A percentile compares a stretch with the other conserved stretches of the same genome.
Conservation (phyloP, 495 filamentous ascomycete species). For the Aspergillus avenaceus region DNA sequence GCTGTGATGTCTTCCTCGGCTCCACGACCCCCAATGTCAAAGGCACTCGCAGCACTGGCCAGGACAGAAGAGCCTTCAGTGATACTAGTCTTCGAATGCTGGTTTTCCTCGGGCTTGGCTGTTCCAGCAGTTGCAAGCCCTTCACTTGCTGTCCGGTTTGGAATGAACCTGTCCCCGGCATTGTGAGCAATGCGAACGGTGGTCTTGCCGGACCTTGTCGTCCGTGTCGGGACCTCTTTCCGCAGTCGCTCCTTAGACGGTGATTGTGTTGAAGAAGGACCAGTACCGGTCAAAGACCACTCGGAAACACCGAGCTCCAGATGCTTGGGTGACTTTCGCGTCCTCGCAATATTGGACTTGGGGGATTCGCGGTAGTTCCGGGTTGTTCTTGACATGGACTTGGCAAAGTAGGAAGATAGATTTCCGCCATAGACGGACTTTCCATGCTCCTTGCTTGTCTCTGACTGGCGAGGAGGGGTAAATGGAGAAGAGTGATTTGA, state of each 20-base stretch:
- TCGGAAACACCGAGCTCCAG: slow-evolving; percentile 93
- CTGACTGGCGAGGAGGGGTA: slow-evolving; percentile 66
- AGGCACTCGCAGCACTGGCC: slow-evolving; percentile 61
- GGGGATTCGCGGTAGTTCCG: slow-evolving; percentile 65
- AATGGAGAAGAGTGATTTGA: slow-evolving; percentile 64
- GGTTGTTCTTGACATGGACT: slow-evolving; percentile 33
- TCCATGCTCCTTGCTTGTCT: slow-evolving; percentile 11
- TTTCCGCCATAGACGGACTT: slow-evolving; percentile 73
- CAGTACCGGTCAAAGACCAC: slow-evolving; percentile 83
- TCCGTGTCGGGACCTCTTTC: slow-evolving; percentile 56
- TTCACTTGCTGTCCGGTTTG: slow-evolving; percentile 84
- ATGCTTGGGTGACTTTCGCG: slow-evolving; percentile 63
- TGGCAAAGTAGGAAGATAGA: slow-evolving; percentile 69
- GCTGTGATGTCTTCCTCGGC: slow-evolving; percentile 73
- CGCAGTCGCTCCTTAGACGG: slow-evolving; percentile 64
- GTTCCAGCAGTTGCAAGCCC: slow-evolving; percentile 77
- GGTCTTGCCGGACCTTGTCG: slow-evolving; percentile 57
- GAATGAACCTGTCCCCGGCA: slow-evolving; percentile 93
- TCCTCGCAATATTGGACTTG: slow-evolving; percentile 89
- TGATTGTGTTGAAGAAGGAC: slow-evolving; percentile 61
- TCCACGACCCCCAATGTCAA: slow-evolving; percentile 58
- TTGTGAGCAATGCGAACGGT: slow-evolving; percentile 70
- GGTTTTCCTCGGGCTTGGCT: slow-evolving; percentile 71
- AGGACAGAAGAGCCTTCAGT: slow-evolving; percentile 69
- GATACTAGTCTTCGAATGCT: slow-evolving; percentile 64